phyloP scores from a whole-genome alignment of 139 green algal species.

The Chlorella ohadii region DNA sequence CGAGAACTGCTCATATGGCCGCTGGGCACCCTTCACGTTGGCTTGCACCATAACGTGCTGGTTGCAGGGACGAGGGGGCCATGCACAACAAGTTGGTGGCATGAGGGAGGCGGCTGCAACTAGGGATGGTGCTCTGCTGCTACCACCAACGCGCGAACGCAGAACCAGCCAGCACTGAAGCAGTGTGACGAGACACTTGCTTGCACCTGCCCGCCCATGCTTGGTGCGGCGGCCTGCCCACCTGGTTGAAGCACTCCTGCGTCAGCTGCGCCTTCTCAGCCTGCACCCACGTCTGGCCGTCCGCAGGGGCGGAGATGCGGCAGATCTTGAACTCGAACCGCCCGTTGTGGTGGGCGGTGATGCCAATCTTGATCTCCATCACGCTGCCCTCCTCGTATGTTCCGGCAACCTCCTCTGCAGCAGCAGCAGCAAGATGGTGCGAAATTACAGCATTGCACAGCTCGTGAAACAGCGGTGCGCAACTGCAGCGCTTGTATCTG shows the following conservation, averaged over 20 bases:
- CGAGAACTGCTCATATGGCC: conserved; percentile 1
- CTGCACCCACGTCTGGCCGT: conserved; percentile 28
- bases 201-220: background rate
- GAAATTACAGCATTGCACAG: too few species aligned
- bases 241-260: conserved; percentile 34
- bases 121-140: too few species aligned
- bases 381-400: conserved; percentile 16
- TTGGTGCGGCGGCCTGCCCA: background rate
- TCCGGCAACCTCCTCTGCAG: conserved; percentile 21
- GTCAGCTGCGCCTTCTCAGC: conserved; percentile 23
- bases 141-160: too few species aligned
- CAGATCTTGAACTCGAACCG: conserved; percentile 25
- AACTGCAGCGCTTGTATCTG: too few species aligned
- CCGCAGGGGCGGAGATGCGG: background rate
- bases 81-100: too few species aligned
- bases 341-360: conserved; percentile 33
- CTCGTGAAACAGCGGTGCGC: too few species aligned
- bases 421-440: background rate
- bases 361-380: conserved; percentile 12
- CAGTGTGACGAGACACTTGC: too few species aligned
- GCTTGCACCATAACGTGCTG: conserved; percentile 26
- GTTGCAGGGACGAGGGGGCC: too few species aligned
- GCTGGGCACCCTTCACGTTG: background rate
- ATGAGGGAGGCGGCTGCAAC: too few species aligned
- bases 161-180: too few species aligned